These are phyloP conservation scores for Dryadomyces quercivorus DNA, from an alignment of 2,329 filamentous ascomycete species.

Conservation along the genomic window DNA sequence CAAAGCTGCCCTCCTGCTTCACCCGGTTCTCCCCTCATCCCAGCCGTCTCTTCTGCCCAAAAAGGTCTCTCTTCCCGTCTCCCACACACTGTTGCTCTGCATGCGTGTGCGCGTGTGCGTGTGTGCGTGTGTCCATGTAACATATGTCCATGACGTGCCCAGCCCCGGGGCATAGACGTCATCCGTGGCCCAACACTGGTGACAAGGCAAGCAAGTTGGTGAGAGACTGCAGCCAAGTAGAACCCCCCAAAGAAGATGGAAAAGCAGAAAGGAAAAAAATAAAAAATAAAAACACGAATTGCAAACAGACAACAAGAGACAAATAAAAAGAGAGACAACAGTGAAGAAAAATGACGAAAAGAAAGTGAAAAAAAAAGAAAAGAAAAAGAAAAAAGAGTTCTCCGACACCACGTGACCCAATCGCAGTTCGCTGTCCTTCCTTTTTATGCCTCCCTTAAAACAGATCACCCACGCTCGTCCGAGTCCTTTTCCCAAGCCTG, in stretches of 20 bases:
- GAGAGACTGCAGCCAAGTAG: too few relatives aligned
- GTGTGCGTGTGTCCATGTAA: too few relatives aligned
- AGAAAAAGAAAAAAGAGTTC: constrained; percentile 6
- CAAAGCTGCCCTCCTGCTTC: too few relatives aligned
- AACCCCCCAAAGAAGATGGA: background rate
- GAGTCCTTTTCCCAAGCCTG: constrained; percentile 10
- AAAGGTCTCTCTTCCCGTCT: too few relatives aligned
- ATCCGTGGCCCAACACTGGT: too few relatives aligned
- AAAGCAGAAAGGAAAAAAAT: background rate
- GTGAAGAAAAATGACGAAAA: constrained; percentile 7
- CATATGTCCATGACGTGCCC: too few relatives aligned
- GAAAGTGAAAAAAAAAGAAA: constrained; percentile 8
- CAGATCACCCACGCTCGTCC: constrained; percentile 11
- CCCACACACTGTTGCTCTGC: too few relatives aligned
- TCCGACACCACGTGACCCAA: constrained; percentile 12
- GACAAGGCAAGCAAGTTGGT: too few relatives aligned
- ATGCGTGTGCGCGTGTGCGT: too few relatives aligned
- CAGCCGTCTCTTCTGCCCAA: background rate
- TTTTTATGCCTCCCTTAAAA: constrained; percentile 9
- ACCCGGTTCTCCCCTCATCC: too few relatives aligned
- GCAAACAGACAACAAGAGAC: constrained; percentile 1
- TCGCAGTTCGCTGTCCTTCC: constrained; percentile 10
- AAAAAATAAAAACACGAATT: background rate
- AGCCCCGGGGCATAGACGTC: too few relatives aligned
- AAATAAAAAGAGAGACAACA: constrained; percentile 4